Evolutionary conservation across 768 basidiomycete genomes (phyloP), one percentile per base, ranked within the genome.

Genomic region (Leccinum disarticulatum): DNA sequence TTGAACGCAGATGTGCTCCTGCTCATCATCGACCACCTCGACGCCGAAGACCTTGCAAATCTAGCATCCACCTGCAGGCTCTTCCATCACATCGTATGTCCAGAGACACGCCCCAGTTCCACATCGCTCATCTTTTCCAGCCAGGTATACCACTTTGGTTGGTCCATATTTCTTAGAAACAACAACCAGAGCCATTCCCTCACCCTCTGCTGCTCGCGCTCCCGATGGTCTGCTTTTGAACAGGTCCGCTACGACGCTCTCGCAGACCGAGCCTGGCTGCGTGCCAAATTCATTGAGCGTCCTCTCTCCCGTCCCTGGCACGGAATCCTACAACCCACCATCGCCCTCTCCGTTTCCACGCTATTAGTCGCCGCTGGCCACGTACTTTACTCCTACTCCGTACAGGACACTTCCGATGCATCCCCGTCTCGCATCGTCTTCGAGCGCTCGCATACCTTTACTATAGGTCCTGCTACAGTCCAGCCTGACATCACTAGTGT

Each of bases 351-450:
- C 57, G 56, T 73, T 17, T 82, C 82, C 28, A 77, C 85, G 8
- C 73, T 91, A 1, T 60, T 88, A 38, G 81, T 90, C 47, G 87
- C 83, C 14, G 83, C 87, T 6, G 88, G 87, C 11, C 75, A 73
- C 61, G 67, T 68, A 22, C n/a, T n/a, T n/a, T n/a, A 83, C 62
- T 84, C 81, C 8, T 91, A 87, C 66, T 71, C 62, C n/a, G 83
- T 90, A 61, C 76, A 72, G 6, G 52, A 61, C 41, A 60, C 64
- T 11, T 61, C 69, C 27, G 71, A n/a, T n/a, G n/a, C n/a, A n/a
- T n/a, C n/a, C n/a, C n/a, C n/a, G n/a, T n/a, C n/a, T n/a, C n/a
- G n/a, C n/a, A n/a, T n/a, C n/a, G n/a, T n/a, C n/a, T n/a, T n/a
- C n/a, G n/a, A n/a, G n/a, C n/a, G n/a, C n/a, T n/a, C n/a, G n/a